A percentile compares a stretch with the other conserved stretches of the same genome.
Evolutionary conservation across 129 eudicot species (phyloP).

Genomic region (Scalesia atractyloides): DNA sequence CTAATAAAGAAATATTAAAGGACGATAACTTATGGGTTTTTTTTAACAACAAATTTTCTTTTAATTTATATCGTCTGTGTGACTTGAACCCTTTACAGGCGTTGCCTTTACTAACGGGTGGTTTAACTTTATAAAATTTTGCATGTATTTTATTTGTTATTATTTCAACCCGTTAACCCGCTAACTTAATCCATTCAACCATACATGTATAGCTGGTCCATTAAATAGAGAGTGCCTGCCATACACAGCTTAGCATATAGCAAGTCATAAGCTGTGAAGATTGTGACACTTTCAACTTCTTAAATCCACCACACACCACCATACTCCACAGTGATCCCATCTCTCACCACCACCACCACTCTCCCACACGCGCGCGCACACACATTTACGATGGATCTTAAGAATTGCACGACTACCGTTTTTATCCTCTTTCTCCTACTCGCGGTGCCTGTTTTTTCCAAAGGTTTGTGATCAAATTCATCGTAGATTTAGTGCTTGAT

Average conservation of each 20-base stretch:
- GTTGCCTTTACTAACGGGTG: no score
- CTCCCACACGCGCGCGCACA: neutral
- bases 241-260: conserved; percentile 24
- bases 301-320: conserved; percentile 21
- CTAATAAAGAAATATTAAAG: no score
- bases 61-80: no score
- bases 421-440: conserved; percentile 38
- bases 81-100: no score
- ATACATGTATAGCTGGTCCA: conserved; percentile 12
- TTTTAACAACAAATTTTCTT: no score
- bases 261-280: conserved; percentile 44
- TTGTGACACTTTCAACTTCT: conserved; percentile 46
- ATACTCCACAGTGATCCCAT: neutral
- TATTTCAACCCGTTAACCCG: neutral
- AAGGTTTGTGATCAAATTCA: conserved; percentile 27
- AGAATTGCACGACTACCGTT: conserved; percentile 10
- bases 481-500: neutral
- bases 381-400: conserved; percentile 35
- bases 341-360: neutral
- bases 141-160: no score
- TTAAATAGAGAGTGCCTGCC: neutral
- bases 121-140: no score
- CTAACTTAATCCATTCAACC: neutral
- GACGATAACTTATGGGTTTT: no score
- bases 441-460: conserved; percentile 26